Evolutionary conservation across 2,329 filamentous ascomycete genomes (phyloP).

Genomic region (Diaporthe sp.): DNA sequence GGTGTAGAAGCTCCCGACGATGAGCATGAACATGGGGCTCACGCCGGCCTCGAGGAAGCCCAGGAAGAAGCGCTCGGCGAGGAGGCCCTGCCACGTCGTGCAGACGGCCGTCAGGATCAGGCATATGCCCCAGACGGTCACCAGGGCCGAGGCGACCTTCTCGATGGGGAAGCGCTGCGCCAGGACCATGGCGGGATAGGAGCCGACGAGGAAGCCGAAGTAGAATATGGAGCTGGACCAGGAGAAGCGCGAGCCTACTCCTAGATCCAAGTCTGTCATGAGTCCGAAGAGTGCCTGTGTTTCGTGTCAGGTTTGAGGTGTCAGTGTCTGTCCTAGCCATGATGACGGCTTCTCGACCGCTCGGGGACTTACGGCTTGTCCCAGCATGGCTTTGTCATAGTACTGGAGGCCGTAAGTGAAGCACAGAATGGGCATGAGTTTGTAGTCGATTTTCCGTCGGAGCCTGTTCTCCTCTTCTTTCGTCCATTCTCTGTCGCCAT

Average conservation of each 20-base stretch:
- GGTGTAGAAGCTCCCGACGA: conserved; percentile 59
- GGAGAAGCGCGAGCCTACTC: conserved; percentile 58
- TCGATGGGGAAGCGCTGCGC: conserved; percentile 62
- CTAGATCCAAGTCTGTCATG: conserved; percentile 55
- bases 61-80: conserved; percentile 66
- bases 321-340: too few species aligned
- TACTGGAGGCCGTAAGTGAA: conserved; percentile 61
- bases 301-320: not conserved
- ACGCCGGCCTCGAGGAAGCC: conserved; percentile 69
- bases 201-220: conserved; percentile 61
- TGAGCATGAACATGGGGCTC: conserved; percentile 69
- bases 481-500: conserved; percentile 58
- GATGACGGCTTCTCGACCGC: not conserved
- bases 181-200: conserved; percentile 57
- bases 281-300: conserved; percentile 57
- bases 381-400: conserved; percentile 67
- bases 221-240: conserved; percentile 62
- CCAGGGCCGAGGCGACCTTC: conserved; percentile 55
- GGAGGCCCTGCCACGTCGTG: conserved; percentile 53
- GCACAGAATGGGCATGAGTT: conserved; percentile 60
- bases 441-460: conserved; percentile 57
- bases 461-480: conserved; percentile 58
- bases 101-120: conserved; percentile 55
- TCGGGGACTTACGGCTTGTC: conserved; percentile 59
- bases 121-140: conserved; percentile 54